Percentiles rank a stretch among this genome's conserved stretches.
phyloP scores from a whole-genome alignment of 2,329 filamentous ascomycete species.

The Colletotrichum tanaceti region DNA sequence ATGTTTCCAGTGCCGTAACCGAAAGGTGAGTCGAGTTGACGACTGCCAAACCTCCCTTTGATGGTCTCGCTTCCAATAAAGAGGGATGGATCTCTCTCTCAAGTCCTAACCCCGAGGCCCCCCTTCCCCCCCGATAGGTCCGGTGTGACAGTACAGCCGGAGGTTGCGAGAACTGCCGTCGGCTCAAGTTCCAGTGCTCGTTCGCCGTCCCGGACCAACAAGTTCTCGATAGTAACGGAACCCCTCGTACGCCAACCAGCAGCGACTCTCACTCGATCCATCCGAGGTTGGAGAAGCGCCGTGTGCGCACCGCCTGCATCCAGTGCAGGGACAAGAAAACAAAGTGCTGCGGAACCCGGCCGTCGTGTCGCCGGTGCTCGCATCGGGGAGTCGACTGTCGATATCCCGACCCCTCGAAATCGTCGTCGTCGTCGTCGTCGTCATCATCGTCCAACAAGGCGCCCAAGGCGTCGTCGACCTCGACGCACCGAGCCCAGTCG shows the following conservation, averaged over 20 bases:
- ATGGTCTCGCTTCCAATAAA: slow-evolving; percentile 9
- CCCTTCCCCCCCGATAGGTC: too few relatives aligned
- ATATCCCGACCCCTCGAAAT: slow-evolving; percentile 16
- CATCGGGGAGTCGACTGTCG: slow-evolving; percentile 25
- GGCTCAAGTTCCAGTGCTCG: slow-evolving; percentile 37
- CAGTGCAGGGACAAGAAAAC: slow-evolving; percentile 35
- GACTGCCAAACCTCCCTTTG: neutral
- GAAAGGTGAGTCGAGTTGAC: slow-evolving; percentile 30
- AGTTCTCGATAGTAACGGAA: neutral
- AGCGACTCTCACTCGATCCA: slow-evolving; percentile 24
- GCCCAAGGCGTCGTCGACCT: neutral
- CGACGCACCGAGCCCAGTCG: neutral
- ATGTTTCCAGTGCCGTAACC: slow-evolving; percentile 39
- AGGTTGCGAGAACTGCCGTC: slow-evolving; percentile 34
- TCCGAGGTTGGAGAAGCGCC: slow-evolving; percentile 31
- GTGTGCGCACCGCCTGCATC: slow-evolving; percentile 34
- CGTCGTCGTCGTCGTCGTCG: neutral
- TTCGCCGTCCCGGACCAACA: slow-evolving; percentile 11
- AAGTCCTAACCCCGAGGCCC: slow-evolving; percentile 19
- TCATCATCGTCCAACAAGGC: too few relatives aligned
- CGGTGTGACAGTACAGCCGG: slow-evolving; percentile 33
- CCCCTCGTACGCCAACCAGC: neutral
- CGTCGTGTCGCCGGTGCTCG: slow-evolving; percentile 25
- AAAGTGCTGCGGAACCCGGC: slow-evolving; percentile 33
- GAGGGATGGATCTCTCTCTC: too few relatives aligned